Conservation (phyloP, 352 stramenopile species). For the Salisapilia sapeloensis region DNA sequence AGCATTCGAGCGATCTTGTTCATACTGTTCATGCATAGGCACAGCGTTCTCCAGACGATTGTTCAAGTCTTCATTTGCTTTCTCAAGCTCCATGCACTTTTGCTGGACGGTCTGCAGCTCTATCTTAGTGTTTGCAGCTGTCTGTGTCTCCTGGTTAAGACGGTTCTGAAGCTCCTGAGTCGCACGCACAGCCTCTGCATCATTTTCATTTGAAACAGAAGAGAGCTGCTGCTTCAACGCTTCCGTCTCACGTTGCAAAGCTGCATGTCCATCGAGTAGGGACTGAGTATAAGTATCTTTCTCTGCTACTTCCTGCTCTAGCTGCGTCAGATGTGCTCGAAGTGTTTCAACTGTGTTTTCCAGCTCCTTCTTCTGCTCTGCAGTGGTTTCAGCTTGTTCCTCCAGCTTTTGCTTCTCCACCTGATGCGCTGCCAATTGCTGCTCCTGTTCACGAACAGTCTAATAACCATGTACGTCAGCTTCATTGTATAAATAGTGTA, state of each 20-base stretch:
- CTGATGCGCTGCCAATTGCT: conserved; percentile 25
- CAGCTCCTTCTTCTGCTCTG: not conserved
- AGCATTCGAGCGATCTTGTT: no score
- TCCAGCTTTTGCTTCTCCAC: conserved; percentile 66
- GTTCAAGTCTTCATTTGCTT: conserved; percentile 19
- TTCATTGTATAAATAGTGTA: not conserved
- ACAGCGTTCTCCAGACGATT: no score
- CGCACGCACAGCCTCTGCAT: conserved; percentile 29
- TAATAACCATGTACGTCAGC: conserved; percentile 3
- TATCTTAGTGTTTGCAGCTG: conserved; percentile 21
- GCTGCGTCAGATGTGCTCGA: no score
- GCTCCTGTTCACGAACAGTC: conserved; percentile 40
- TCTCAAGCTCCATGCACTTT: conserved; percentile 29
- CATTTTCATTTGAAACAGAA: no score
- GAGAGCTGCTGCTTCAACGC: no score
- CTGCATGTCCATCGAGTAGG: no score
- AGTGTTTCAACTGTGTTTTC: no score
- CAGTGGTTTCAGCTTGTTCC: conserved; percentile 3
- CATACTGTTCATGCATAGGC: no score
- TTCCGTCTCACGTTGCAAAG: no score
- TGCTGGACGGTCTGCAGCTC: no score
- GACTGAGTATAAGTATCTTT: no score
- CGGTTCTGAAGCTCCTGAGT: conserved; percentile 27
- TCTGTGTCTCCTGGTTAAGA: conserved; percentile 29
- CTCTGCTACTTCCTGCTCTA: no score